A percentile compares a stretch with the other conserved stretches of the same genome.
These are phyloP conservation scores for Aciculoconidium aculeatum DNA, from an alignment of 805 yeast species.

Conservation along the genomic window DNA sequence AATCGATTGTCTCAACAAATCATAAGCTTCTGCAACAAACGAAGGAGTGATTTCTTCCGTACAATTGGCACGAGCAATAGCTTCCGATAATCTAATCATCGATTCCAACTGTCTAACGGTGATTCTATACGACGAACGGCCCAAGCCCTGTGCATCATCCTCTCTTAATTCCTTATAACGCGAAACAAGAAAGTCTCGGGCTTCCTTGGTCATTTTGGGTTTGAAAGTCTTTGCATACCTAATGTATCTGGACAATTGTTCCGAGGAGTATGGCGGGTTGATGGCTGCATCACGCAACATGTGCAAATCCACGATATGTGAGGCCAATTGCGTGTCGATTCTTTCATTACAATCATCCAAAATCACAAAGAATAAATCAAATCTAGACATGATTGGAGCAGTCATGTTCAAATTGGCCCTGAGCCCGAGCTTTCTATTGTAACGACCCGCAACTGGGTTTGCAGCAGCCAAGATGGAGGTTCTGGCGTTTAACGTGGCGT, in stretches of 20 bases:
- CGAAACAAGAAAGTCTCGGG: conserved; percentile 69
- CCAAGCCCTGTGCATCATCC: conserved; percentile 86
- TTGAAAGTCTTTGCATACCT: conserved; percentile 89
- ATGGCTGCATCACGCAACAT: conserved; percentile 89
- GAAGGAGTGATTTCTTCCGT: conserved; percentile 78
- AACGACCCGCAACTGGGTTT: conserved; percentile 95
- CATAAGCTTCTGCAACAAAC: conserved; percentile 91
- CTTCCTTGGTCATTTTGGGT: conserved; percentile 79
- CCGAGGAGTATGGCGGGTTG: conserved; percentile 82
- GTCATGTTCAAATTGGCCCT: conserved; percentile 90
- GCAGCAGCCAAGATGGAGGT: conserved; percentile 98
- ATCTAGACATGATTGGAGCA: conserved; percentile 98
- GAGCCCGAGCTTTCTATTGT: conserved; percentile 78
- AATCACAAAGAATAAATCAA: conserved; percentile 90
- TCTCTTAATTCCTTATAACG: conserved; percentile 80
- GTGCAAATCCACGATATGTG: conserved; percentile 89
- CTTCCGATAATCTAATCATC: conserved; percentile 88
- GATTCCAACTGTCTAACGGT: conserved; percentile 96
- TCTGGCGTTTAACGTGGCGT: conserved; percentile 94
- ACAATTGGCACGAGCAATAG: conserved; percentile 95
- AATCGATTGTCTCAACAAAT: conserved; percentile 81
- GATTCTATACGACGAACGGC: conserved; percentile 82
- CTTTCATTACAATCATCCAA: conserved; percentile 91
- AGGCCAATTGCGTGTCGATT: conserved; percentile 83
- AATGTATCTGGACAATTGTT: conserved; percentile 82